These are phyloP conservation scores for Saccharomycopsis selenospora DNA, from an alignment of 805 yeast genomes.

Conservation along the genomic window DNA sequence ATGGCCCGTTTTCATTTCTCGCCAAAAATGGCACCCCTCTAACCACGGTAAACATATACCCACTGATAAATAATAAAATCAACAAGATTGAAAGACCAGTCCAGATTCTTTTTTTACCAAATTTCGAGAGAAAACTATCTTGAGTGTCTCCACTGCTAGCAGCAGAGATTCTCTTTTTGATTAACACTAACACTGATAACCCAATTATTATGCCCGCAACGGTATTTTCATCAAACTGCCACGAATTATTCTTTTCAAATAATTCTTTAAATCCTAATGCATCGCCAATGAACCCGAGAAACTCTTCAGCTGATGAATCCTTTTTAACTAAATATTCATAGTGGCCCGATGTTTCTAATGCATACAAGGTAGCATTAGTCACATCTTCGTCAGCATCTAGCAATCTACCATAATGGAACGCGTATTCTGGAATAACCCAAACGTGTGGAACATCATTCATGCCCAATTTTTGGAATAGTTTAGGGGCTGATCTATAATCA, in stretches of 20 bases:
- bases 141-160: constrained; percentile 2
- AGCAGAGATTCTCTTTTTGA: constrained; percentile 11
- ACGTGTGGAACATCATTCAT: constrained; percentile 54
- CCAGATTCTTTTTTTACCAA: constrained; percentile 23
- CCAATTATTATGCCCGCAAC: constrained; percentile 8
- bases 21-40: constrained; percentile 58
- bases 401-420: background rate
- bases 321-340: constrained; percentile 31
- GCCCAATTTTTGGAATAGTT: constrained; percentile 34
- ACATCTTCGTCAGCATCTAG: background rate
- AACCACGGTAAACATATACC: constrained; percentile 57
- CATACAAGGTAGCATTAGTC: constrained; percentile 1
- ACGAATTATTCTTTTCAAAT: constrained; percentile 30
- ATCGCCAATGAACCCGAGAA: constrained; percentile 48
- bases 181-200: constrained; percentile 8
- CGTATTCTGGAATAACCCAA: constrained; percentile 52
- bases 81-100: constrained; percentile 32
- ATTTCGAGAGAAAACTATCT: constrained; percentile 9
- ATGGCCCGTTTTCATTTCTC: constrained; percentile 39
- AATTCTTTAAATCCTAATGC: constrained; percentile 33
- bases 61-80: constrained; percentile 46
- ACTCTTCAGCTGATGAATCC: constrained; percentile 32
- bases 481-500: background rate
- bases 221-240: constrained; percentile 11
- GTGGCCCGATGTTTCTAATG: constrained; percentile 23